Base-by-base conservation (phyloP, 768 basidiomycete species). In the Dioszegia crocea region DNA sequence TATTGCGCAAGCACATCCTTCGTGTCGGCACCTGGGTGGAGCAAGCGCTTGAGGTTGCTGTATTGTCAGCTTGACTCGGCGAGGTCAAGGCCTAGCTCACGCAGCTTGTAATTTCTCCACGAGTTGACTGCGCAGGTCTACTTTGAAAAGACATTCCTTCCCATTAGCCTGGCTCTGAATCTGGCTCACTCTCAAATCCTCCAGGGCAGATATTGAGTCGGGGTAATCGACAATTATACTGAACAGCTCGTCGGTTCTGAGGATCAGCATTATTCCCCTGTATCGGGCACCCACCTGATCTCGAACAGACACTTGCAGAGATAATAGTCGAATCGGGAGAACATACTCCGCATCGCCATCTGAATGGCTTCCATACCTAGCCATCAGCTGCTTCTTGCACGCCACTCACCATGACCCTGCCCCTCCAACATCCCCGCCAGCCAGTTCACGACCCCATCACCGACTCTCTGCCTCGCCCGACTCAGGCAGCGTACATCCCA, bases 171-270 rank as follows among this genome's bases (percentile, higher is more conserved):
- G 21, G 30, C 49, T 36, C 4, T n/a, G 12, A 24, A 10, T 5
- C 29, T 17, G 14, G 10, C 75, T 23, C 60, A 89, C 91, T 79
- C 84, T 88, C 19, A 98, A 80, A 77, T 99, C 96, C 57, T 87
- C 82, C 19, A 98, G 78, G 0, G 91, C 92, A 3, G 86, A 85
- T 63, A 80, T 81, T 0, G 93, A 94, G 60, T 92, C 88, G 0
- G 94, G 92, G 66, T 85, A 93, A 68, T 94, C 90, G 56, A 97
- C 86, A 58, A 98, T 94, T 56, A 98, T 96, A 64, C 94, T 91
- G 71, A 96, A 98, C 19, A 98, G 87, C 74, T 98, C 93, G 48
- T 80, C 81, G 21, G 79, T 78, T 23, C 81, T 58, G 84, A 27
- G 26, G 24, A 59, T 49, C 49, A 58, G 49, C 24, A n/a, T 47